Conservation (phyloP, 257 asterid species). For the Solanum habrochaites region DNA sequence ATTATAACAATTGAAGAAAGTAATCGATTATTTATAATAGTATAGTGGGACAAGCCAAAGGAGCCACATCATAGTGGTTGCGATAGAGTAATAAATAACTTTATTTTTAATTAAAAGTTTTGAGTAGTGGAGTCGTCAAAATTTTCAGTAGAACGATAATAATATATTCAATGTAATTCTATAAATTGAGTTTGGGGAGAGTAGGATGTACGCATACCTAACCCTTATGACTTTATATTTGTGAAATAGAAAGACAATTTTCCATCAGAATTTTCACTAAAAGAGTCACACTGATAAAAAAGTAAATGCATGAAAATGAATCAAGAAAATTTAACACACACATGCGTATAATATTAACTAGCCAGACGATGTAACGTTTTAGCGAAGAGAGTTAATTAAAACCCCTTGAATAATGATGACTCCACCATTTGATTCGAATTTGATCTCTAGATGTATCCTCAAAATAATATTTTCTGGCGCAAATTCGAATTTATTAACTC, state of each 20-base stretch:
- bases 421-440: background rate
- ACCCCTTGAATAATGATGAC: background rate
- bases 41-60: background rate
- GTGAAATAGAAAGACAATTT: background rate
- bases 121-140: rapidly evolving
- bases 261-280: background rate
- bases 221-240: background rate
- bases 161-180: background rate
- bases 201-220: background rate
- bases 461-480: background rate
- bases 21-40: background rate
- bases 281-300: background rate
- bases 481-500: rapidly evolving
- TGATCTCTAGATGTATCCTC: rapidly evolving
- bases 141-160: background rate
- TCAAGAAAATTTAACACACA: background rate
- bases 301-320: background rate
- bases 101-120: background rate
- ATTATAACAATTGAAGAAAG: background rate
- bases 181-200: rapidly evolving
- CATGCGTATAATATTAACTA: too few species aligned
- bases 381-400: background rate
- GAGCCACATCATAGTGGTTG: too few species aligned
- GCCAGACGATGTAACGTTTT: background rate
- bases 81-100: background rate